Evolutionary conservation across 2,329 filamentous ascomycete species (phyloP).

Genomic region (Aureobasidium mangrovei): DNA sequence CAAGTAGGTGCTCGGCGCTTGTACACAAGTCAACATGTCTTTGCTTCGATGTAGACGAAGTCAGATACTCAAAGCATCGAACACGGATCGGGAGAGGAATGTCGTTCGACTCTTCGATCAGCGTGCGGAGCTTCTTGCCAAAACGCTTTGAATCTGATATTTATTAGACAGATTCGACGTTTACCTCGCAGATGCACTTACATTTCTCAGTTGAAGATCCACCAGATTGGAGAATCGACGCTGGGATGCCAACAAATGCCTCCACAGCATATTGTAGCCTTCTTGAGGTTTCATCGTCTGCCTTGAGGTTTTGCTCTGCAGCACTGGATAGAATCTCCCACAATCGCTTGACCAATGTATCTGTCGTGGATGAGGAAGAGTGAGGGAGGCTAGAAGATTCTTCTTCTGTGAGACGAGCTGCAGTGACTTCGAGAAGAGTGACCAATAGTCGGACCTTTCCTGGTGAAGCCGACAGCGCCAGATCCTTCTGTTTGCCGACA

Average conservation of each 20-base stretch:
- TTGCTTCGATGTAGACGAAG: neutral
- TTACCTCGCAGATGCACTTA: neutral
- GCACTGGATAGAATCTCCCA: neutral
- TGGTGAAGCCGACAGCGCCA: neutral
- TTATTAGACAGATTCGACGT: neutral
- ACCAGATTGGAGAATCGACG: neutral
- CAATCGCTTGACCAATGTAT: slow-evolving; percentile 1
- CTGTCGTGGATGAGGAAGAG: neutral
- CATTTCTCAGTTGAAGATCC: slow-evolving; percentile 10
- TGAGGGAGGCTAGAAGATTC: slow-evolving; percentile 8
- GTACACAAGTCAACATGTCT: neutral
- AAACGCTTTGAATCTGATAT: slow-evolving; percentile 4
- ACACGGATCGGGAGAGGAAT: neutral
- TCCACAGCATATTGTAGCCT: neutral
- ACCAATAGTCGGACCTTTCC: neutral
- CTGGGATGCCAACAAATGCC: neutral
- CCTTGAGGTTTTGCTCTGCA: neutral
- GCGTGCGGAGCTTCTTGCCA: neutral
- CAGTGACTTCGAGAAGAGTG: neutral
- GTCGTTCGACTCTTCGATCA: neutral
- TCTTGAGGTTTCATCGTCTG: neutral
- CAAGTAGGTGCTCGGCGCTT: slow-evolving; percentile 2
- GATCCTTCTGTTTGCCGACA: neutral
- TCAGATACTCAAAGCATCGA: slow-evolving; percentile 9
- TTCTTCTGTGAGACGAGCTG: neutral